Base-by-base conservation (phyloP, 805 yeast species). In the Yamadazyma nakazawae region DNA sequence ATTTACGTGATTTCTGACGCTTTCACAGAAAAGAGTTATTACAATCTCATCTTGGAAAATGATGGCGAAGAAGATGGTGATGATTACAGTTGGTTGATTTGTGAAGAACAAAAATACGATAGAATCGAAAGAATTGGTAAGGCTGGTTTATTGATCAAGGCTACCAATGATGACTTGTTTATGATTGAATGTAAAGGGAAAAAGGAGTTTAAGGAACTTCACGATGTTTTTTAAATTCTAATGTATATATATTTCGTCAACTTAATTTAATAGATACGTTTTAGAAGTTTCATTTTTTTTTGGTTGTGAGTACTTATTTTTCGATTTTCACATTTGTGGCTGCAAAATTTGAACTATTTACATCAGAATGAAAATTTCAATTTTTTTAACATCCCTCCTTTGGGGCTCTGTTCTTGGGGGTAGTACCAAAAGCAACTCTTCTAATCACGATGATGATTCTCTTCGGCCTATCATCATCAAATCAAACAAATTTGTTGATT, bases 401-500 rank as follows among this genome's bases (percentile, higher is more conserved):
- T 34, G 37, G 32, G 12, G 10, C 8, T 6, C 13, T 2, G 30
- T 21, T 10, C 17, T 37, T 19, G 39, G 14, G 2, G 30, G 17
- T 10, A 14, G n/a, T 18, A 21, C 39, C 30, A 24, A 24, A 3
- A 17, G 6, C 12, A 34, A 16, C 24, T 34, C 37, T 9, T 17
- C 39, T 10, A 14, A 13, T 18, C 8, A 21, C 25, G 12, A 19
- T 3, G 24, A 21, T 12, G 28, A 10, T 13, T n/a, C 28, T 12
- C 17, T n/a, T 3, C 14, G 6, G 14, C 34, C 41, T 12, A 38
- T 38, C 25, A 14, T 34, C 16, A 34, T 34, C 16, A n/a, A 3
- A 6, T 24, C 18, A 16, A 84, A 79, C 72, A 84, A 86, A 66
- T 89, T 92, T 67, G 89, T 85, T 66, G 79, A 81, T 66, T 68